Percentiles rank a stretch among this genome's conserved stretches.
These are phyloP conservation scores for Crithidia mellificae DNA, from an alignment of 208 protist genomes.

Conservation along the genomic window DNA sequence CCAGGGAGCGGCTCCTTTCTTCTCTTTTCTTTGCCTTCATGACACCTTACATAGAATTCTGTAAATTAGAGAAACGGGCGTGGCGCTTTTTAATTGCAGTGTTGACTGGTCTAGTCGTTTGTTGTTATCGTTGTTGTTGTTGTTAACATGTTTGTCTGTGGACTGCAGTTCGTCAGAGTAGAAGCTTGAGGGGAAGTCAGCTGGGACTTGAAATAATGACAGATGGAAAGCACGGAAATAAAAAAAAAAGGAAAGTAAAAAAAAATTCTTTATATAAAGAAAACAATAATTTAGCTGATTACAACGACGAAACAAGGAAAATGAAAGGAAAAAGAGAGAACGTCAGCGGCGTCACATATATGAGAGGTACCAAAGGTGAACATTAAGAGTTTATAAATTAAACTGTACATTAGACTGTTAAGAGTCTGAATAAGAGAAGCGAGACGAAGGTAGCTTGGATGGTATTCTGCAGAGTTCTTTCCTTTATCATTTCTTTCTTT, in stretches of 20 bases:
- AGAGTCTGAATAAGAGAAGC: neutral
- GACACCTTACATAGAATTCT: too few species aligned
- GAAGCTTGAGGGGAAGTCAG: neutral
- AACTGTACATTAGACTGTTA: neutral
- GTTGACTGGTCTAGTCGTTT: too few species aligned
- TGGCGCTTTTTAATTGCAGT: too few species aligned
- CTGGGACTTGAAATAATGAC: neutral
- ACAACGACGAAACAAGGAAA: neutral
- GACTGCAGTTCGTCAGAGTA: neutral
- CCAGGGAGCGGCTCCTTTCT: too few species aligned
- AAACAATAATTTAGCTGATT: neutral
- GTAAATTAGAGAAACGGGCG: too few species aligned
- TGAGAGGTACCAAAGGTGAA: neutral
- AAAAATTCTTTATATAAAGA: neutral
- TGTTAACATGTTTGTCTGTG: neutral
- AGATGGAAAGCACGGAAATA: neutral
- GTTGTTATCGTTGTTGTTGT: neutral
- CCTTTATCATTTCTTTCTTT: neutral
- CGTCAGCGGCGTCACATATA: too few species aligned
- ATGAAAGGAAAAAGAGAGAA: too few species aligned
- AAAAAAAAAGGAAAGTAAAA: constrained; percentile 5
- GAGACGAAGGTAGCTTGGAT: neutral
- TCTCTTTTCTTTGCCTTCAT: too few species aligned
- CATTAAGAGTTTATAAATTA: neutral
- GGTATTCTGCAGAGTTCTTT: neutral